These are phyloP conservation scores for Thermoascus crustaceus DNA, from an alignment of 2,329 filamentous ascomycete species.

Conservation along the genomic window DNA sequence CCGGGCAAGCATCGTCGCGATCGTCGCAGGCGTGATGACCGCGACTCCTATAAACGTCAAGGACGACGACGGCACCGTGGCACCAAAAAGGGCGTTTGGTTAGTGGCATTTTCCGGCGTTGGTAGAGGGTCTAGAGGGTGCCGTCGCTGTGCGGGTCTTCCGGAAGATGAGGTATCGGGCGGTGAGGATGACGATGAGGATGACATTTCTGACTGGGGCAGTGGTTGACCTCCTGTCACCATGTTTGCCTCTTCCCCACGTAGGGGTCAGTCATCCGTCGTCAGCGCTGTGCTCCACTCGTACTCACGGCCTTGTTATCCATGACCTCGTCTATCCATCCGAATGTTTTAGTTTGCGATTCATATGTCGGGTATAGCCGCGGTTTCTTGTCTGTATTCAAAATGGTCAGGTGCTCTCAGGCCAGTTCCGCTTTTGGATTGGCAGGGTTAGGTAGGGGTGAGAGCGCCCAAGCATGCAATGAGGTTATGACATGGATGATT, in stretches of 20 bases:
- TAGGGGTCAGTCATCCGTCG: slow-evolving; percentile 1
- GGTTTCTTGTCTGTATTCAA: too few species aligned
- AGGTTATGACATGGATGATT: slow-evolving; percentile 9
- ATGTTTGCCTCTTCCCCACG: slow-evolving; percentile 16
- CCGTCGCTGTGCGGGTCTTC: slow-evolving; percentile 23
- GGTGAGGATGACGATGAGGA: slow-evolving; percentile 59
- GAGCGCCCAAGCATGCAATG: too few species aligned
- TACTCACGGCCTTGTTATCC: background rate
- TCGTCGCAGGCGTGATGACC: slow-evolving; percentile 28
- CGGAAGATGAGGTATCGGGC: slow-evolving; percentile 48
- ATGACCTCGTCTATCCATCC: slow-evolving; percentile 2
- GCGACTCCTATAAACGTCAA: slow-evolving; percentile 28
- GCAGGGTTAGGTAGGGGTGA: too few species aligned
- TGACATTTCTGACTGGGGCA: slow-evolving; percentile 53
- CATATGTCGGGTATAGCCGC: too few species aligned
- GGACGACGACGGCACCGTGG: slow-evolving; percentile 23
- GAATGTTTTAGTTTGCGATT: background rate
- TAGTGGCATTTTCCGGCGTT: slow-evolving; percentile 37
- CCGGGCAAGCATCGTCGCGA: slow-evolving; percentile 33
- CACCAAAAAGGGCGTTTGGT: slow-evolving; percentile 25
- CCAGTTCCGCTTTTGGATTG: too few species aligned
- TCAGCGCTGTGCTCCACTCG: background rate
- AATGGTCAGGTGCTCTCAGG: too few species aligned
- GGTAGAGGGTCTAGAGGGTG: slow-evolving; percentile 31
- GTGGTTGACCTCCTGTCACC: slow-evolving; percentile 56